Conservation (phyloP, 2,329 filamentous ascomycete species). For the Plectosphaerella plurivora region DNA sequence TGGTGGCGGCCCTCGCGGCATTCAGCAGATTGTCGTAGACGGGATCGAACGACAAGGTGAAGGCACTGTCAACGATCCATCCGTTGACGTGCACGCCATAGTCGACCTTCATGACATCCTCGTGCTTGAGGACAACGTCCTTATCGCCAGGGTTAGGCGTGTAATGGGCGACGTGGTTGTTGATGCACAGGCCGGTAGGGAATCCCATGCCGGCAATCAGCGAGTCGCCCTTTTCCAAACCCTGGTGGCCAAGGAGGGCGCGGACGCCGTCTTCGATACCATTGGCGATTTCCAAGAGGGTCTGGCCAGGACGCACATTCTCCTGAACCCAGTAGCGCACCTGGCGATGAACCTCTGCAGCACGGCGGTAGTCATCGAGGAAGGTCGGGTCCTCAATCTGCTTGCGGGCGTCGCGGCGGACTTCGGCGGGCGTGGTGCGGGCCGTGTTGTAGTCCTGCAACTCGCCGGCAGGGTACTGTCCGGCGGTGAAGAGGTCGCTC, state of each 20-base stretch:
- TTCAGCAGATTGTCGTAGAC: constrained; percentile 72
- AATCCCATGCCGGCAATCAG: constrained; percentile 81
- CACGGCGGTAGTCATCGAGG: constrained; percentile 75
- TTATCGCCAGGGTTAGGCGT: constrained; percentile 86
- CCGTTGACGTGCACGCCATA: constrained; percentile 80
- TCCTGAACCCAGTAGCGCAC: constrained; percentile 80
- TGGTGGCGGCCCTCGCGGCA: constrained; percentile 72
- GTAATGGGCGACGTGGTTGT: constrained; percentile 83
- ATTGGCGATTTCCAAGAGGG: constrained; percentile 76
- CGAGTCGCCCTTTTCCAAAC: constrained; percentile 73
- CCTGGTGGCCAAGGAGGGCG: constrained; percentile 70
- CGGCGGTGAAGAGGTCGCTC: constrained; percentile 20
- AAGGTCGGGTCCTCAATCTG: constrained; percentile 48
- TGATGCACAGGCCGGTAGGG: constrained; percentile 77
- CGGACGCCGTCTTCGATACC: constrained; percentile 81
- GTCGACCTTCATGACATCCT: constrained; percentile 80
- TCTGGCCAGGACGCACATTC: constrained; percentile 76
- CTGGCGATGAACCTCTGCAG: constrained; percentile 79
- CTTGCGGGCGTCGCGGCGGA: constrained; percentile 13
- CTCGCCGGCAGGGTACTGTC: constrained; percentile 23
- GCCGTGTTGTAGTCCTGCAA: constrained; percentile 15
- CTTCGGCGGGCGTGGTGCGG: constrained; percentile 15
- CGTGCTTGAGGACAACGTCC: constrained; percentile 58
- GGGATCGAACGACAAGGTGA: constrained; percentile 72
- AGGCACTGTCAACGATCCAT: constrained; percentile 76